Evolutionary conservation across 2,329 filamentous ascomycete genomes (phyloP).

Genomic region (Onygena corvina): DNA sequence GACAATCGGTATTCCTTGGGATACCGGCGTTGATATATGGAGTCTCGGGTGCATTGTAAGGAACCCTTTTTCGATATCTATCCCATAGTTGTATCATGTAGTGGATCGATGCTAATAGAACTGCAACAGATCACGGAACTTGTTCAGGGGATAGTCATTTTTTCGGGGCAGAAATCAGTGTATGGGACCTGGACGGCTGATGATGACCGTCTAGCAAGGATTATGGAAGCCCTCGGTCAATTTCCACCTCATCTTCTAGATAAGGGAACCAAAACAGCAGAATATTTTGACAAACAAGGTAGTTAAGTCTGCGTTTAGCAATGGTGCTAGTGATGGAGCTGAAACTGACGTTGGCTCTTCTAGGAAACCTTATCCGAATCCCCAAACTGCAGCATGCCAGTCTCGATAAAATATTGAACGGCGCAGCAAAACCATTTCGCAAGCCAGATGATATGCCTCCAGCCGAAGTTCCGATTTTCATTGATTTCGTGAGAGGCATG

Average conservation of each 20-base stretch:
- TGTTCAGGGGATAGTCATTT: constrained; percentile 20
- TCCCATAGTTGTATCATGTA: neutral
- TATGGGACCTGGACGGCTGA: constrained; percentile 20
- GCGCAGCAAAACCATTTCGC: constrained; percentile 18
- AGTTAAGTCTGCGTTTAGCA: neutral
- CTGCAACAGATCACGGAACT: constrained; percentile 17
- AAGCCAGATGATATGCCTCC: constrained; percentile 20
- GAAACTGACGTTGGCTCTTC: no score
- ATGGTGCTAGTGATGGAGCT: no score
- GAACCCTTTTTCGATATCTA: constrained; percentile 4
- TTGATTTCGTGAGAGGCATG: constrained; percentile 21
- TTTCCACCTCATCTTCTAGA: constrained; percentile 17
- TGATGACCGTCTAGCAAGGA: constrained; percentile 21
- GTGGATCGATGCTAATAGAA: neutral
- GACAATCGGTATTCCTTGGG: constrained; percentile 21
- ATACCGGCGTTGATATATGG: constrained; percentile 22
- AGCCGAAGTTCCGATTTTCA: constrained; percentile 19
- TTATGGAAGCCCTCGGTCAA: constrained; percentile 19
- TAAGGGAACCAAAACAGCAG: constrained; percentile 14
- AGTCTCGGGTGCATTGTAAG: constrained; percentile 23
- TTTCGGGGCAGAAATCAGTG: constrained; percentile 18
- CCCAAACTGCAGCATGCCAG: constrained; percentile 18
- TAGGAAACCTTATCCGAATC: constrained; percentile 21
- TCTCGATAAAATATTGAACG: constrained; percentile 19
- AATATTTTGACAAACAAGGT: constrained; percentile 19